Conservation (phyloP, 1,139 yeast species). For the Hanseniaspora uvarum region DNA sequence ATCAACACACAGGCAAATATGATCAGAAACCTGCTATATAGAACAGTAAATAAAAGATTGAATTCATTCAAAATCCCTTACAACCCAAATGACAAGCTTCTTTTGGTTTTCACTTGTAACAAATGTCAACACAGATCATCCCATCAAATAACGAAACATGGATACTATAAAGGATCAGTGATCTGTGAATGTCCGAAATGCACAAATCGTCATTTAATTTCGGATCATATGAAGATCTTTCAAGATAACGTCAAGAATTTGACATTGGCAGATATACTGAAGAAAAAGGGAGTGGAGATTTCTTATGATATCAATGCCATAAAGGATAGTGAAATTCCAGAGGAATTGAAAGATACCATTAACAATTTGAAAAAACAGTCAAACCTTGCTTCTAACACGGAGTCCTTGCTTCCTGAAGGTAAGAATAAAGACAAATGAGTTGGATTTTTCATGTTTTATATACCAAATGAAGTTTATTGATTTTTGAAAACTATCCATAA, state of each 20-base stretch:
- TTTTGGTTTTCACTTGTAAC: conserved; percentile 82
- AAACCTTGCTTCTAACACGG: conserved; percentile 46
- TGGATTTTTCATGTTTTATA: not conserved
- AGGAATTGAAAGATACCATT: conserved; percentile 42
- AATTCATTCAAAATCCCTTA: conserved; percentile 2
- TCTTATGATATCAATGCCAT: conserved; percentile 52
- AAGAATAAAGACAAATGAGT: not conserved
- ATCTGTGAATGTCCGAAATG: conserved; percentile 89
- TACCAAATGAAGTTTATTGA: not conserved
- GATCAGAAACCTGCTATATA: not conserved
- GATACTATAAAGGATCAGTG: conserved; percentile 79
- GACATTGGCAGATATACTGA: conserved; percentile 70
- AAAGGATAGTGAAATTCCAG: conserved; percentile 66
- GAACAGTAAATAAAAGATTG: not conserved
- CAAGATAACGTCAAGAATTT: conserved; percentile 49
- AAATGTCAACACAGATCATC: conserved; percentile 74
- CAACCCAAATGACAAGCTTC: conserved; percentile 9
- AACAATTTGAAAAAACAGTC: conserved; percentile 39
- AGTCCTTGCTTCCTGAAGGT: conserved; percentile 26
- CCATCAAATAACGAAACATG: conserved; percentile 82
- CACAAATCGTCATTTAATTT: conserved; percentile 75
- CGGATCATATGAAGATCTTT: conserved; percentile 81
- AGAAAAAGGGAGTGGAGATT: conserved; percentile 64
- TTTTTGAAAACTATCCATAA: not conserved
- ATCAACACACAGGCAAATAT: not conserved